A percentile compares a stretch with the other conserved stretches of the same genome.
phyloP scores from a whole-genome alignment of 768 basidiomycete species.

The Tremella mesenterica region DNA sequence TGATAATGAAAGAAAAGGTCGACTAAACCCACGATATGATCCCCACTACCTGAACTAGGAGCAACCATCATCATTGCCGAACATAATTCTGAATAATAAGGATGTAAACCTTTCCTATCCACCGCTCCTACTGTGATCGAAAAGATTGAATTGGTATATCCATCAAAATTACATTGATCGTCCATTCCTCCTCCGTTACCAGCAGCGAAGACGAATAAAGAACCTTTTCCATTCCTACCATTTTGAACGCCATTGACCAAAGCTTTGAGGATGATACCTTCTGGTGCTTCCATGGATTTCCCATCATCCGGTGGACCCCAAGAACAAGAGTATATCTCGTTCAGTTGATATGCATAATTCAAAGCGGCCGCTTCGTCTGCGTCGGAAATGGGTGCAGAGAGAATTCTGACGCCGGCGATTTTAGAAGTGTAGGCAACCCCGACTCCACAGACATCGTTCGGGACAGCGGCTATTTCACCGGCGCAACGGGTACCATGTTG shows the following conservation, averaged over 20 bases:
- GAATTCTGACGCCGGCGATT: slow-evolving; percentile 87
- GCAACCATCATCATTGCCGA: slow-evolving; percentile 95
- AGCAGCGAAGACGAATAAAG: slow-evolving; percentile 91
- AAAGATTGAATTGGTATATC: slow-evolving; percentile 96
- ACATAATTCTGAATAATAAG: slow-evolving; percentile 95
- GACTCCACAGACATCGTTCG: slow-evolving; percentile 87
- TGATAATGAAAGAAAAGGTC: not conserved
- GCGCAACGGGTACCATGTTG: slow-evolving; percentile 97
- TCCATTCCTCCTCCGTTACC: slow-evolving; percentile 86
- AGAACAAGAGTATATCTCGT: slow-evolving; percentile 87
- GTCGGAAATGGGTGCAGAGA: slow-evolving; percentile 89
- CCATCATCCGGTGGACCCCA: slow-evolving; percentile 99
- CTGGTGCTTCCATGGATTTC: slow-evolving; percentile 84
- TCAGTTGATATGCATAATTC: slow-evolving; percentile 87
- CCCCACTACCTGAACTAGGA: slow-evolving; percentile 87
- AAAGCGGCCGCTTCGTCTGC: slow-evolving; percentile 90
- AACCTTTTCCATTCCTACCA: slow-evolving; percentile 81
- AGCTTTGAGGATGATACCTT: slow-evolving; percentile 82
- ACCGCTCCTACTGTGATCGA: slow-evolving; percentile 93
- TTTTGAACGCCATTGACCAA: slow-evolving; percentile 87
- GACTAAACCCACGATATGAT: slow-evolving; percentile 66
- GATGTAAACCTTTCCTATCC: slow-evolving; percentile 85
- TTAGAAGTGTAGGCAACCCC: slow-evolving; percentile 88
- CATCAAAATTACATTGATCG: slow-evolving; percentile 99
- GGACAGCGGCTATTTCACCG: slow-evolving; percentile 86